phyloP scores from a whole-genome alignment of 2,329 filamentous ascomycete species.

The Colletotrichum sp. region DNA sequence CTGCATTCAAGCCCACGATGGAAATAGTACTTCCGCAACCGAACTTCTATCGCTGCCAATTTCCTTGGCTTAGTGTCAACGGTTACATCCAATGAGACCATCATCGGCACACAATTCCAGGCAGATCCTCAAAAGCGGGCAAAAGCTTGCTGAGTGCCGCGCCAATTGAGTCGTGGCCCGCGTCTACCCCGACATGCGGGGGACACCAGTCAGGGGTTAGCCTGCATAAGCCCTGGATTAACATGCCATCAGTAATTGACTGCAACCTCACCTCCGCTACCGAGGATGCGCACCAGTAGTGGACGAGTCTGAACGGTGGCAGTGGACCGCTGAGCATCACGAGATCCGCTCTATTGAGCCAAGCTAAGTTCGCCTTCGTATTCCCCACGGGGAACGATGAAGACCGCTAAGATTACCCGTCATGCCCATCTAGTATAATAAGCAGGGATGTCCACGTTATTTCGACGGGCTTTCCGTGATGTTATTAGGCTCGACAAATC shows the following conservation, averaged over 20 bases:
- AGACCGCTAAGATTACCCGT: no score
- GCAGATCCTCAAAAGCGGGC: background rate
- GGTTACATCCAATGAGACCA: background rate
- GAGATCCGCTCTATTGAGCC: background rate
- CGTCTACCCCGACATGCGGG: background rate
- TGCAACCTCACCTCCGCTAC: constrained; percentile 10
- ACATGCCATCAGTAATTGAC: background rate
- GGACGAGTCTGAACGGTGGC: background rate
- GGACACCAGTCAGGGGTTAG: background rate
- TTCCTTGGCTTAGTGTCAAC: background rate
- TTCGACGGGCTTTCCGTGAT: background rate
- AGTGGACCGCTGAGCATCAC: background rate
- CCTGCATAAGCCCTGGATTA: background rate
- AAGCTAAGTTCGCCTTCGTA: background rate
- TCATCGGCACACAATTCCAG: background rate
- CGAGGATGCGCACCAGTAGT: constrained; percentile 15
- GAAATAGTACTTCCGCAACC: background rate
- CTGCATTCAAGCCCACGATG: background rate
- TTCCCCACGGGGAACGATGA: background rate
- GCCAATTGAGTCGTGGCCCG: background rate
- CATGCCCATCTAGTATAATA: background rate
- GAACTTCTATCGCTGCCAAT: background rate
- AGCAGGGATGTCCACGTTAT: background rate
- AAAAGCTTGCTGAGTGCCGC: background rate
- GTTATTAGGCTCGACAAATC: background rate